Base-by-base conservation (phyloP, 225 moss, liverwort and hornwort genomes). In the Anthoceros angustus region DNA sequence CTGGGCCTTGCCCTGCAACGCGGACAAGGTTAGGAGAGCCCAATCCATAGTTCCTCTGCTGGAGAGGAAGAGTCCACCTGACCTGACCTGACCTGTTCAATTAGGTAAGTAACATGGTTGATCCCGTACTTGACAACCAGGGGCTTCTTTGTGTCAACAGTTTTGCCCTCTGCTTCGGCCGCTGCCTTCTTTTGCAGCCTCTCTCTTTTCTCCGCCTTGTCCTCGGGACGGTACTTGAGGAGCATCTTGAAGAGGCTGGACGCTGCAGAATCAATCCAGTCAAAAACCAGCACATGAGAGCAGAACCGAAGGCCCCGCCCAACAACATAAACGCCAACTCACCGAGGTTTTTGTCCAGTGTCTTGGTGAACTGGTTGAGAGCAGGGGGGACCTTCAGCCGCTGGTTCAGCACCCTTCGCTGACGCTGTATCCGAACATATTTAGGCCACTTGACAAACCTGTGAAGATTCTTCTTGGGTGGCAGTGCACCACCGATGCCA, bases 361-460 rank as follows among this genome's bases (percentile, higher is more conserved):
- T 86, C 74, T 92, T 92, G 14, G 92, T 88, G 67, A 92, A 92
- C 83, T 92, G 88, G 72, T 92, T 85, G 50, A 92, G 83, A 43
- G 92, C 86, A 3, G 92, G 92, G 12, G 92, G 92, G 48, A 92
- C 92, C 79, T 92, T 92, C 83, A 92, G 66, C 8, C 88, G 82
- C 75, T 92, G 92, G 68, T 92, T 92, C 76, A 92, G 74, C 61
- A 92, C 92, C 62, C 92, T 88, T 26, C 88, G 86, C 75, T 92
- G 92, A 49, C 92, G 82, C 73, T 92, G 92, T 42, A 93, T 93
- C 71, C 93, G 89, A 41, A 93, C 93, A 41, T 93, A 93, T 78
- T 93, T 93, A 41, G 93, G 93, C 93, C 93, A 93, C 67, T 93
- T 93, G 64, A 93, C 93, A 43, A 93, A 93, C 63, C 89, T 79